These are phyloP conservation scores for Phytopythium vexans DNA, from an alignment of 352 stramenopile genomes.

Conservation along the genomic window DNA sequence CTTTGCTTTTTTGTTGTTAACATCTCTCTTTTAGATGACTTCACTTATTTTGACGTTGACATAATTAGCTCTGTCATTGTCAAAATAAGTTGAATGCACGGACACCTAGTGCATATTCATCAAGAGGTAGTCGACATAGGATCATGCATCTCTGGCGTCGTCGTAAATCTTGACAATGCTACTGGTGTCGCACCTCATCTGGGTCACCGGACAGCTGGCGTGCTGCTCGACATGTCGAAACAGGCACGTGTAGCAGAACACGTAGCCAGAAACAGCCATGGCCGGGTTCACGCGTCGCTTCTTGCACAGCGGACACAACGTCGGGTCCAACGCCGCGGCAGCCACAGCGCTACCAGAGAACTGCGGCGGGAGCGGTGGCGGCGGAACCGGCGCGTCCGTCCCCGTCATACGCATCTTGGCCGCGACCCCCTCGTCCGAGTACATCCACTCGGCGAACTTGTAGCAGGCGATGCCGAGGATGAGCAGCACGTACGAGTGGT, in stretches of 20 bases:
- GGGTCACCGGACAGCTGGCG: slow-evolving; percentile 72
- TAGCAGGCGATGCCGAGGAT: slow-evolving; percentile 75
- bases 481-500: slow-evolving; percentile 83
- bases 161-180: slow-evolving; percentile 85
- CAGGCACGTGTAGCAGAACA: slow-evolving; percentile 85
- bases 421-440: slow-evolving; percentile 73
- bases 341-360: slow-evolving; percentile 57
- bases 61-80: too few species aligned
- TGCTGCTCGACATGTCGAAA: slow-evolving; percentile 71
- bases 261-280: slow-evolving; percentile 66
- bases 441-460: slow-evolving; percentile 89
- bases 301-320: slow-evolving; percentile 68
- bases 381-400: slow-evolving; percentile 55
- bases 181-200: slow-evolving; percentile 60
- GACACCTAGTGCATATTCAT: too few species aligned
- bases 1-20: too few species aligned
- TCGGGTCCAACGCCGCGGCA: slow-evolving; percentile 40
- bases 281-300: slow-evolving; percentile 71
- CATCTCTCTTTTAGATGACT: too few species aligned
- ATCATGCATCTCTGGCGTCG: too few species aligned
- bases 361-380: slow-evolving; percentile 65
- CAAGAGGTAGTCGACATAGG: too few species aligned
- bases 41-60: too few species aligned
- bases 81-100: too few species aligned
- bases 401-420: slow-evolving; percentile 54